Percentiles rank a stretch among this genome's conserved stretches.
phyloP scores from a whole-genome alignment of 2,329 filamentous ascomycete species.

The Pseudophaeomoniella oleicola region DNA sequence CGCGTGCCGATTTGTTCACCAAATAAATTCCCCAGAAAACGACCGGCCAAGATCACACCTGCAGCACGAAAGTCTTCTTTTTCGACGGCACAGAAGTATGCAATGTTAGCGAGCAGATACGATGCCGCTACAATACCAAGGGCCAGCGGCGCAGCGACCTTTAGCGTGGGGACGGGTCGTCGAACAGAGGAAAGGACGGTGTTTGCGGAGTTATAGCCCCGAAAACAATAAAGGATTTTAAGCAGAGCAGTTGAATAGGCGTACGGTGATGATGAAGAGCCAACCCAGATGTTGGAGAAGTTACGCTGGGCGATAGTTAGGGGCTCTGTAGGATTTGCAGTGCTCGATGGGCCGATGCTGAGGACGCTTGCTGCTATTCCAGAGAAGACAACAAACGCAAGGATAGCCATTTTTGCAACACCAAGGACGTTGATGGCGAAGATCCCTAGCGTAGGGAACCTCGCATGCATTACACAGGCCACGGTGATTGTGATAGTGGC shows the following conservation, averaged over 20 bases:
- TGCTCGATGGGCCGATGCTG: background rate
- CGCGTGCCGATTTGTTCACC: slow-evolving; percentile 27
- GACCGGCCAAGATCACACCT: slow-evolving; percentile 39
- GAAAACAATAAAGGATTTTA: slow-evolving; percentile 42
- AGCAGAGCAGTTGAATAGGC: slow-evolving; percentile 36
- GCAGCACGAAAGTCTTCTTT: slow-evolving; percentile 39
- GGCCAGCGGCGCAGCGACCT: slow-evolving; percentile 40
- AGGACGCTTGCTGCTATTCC: slow-evolving; percentile 22
- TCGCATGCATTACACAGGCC: slow-evolving; percentile 32
- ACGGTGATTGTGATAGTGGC: slow-evolving; percentile 32
- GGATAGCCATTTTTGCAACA: slow-evolving; percentile 33
- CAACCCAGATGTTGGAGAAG: slow-evolving; percentile 19
- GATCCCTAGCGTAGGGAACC: slow-evolving; percentile 32
- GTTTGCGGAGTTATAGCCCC: slow-evolving; percentile 41
- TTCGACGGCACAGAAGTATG: slow-evolving; percentile 45
- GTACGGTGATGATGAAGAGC: slow-evolving; percentile 26
- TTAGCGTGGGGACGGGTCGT: slow-evolving; percentile 43
- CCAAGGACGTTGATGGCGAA: slow-evolving; percentile 35
- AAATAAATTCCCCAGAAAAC: slow-evolving; percentile 44
- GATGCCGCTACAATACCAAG: slow-evolving; percentile 38
- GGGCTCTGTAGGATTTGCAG: background rate
- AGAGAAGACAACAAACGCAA: slow-evolving; percentile 31
- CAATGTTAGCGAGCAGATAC: slow-evolving; percentile 44
- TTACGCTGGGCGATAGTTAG: slow-evolving; percentile 6
- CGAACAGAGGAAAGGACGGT: slow-evolving; percentile 42